Evolutionary conservation across 305 asterid genomes (phyloP).

Genomic region (Fraxinus paxiana): DNA sequence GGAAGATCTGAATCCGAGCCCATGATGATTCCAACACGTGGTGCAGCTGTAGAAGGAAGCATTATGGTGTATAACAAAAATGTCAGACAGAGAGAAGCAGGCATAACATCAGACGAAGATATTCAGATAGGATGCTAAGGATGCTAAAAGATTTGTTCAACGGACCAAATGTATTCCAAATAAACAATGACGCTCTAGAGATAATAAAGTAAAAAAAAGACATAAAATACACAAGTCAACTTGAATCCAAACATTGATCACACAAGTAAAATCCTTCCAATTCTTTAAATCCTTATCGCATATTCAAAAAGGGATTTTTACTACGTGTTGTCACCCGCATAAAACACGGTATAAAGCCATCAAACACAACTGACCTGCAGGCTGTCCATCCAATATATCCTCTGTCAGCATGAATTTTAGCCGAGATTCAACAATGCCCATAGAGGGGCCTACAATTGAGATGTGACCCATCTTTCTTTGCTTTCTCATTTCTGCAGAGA

Average conservation of each 20-base stretch:
- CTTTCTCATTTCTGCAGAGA: constrained; percentile 68
- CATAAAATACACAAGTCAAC: background rate
- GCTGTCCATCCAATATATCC: constrained; percentile 40
- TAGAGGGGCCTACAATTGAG: constrained; percentile 74
- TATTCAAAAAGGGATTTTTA: background rate
- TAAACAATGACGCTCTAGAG: background rate
- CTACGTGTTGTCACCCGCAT: constrained; percentile 12
- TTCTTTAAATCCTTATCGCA: background rate
- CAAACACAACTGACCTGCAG: constrained; percentile 41
- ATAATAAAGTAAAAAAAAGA: background rate
- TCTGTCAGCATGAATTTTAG: constrained; percentile 54
- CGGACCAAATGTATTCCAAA: background rate
- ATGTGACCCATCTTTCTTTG: constrained; percentile 98
- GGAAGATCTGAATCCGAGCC: constrained; percentile 99
- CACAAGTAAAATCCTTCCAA: background rate
- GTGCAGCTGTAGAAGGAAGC: constrained; percentile 40
- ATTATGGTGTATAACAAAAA: constrained; percentile 5
- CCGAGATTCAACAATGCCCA: constrained; percentile 71
- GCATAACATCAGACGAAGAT: background rate
- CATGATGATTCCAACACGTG: constrained; percentile 95
- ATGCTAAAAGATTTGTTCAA: background rate
- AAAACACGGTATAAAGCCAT: constrained; percentile 4
- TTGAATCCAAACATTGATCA: background rate
- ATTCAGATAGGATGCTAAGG: background rate
- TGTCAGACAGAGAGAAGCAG: background rate